These are phyloP conservation scores for Posidonia oceanica DNA, from an alignment of 116 monocot species.

Conservation along the genomic window DNA sequence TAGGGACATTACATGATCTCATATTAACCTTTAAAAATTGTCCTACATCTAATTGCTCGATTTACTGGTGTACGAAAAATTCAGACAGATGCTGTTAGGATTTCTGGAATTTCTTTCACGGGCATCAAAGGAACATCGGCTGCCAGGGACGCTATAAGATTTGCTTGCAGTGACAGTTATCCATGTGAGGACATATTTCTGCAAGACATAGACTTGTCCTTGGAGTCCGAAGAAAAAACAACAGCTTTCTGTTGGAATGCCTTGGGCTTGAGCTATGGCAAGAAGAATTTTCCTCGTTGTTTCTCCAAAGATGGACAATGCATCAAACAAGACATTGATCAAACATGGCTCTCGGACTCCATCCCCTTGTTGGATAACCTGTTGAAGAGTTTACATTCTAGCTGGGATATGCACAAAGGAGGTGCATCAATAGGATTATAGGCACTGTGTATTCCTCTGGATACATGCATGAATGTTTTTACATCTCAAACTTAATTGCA, in stretches of 20 bases:
- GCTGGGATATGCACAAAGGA: background rate
- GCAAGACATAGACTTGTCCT: slow-evolving; percentile 37
- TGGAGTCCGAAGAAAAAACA: slow-evolving; percentile 22
- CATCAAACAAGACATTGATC: background rate
- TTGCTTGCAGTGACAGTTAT: slow-evolving; percentile 56
- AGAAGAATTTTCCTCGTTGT: slow-evolving; percentile 25
- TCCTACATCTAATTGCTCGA: too few species aligned
- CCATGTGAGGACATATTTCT: slow-evolving; percentile 51
- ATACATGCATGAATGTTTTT: background rate
- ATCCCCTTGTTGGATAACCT: background rate
- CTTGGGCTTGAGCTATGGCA: slow-evolving; percentile 29
- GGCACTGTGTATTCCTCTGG: background rate
- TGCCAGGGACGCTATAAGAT: slow-evolving; percentile 32
- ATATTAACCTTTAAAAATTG: background rate
- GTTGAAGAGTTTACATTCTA: background rate
- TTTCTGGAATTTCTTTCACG: slow-evolving; percentile 37
- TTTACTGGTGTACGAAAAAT: slow-evolving; percentile 1
- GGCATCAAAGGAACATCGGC: slow-evolving; percentile 59
- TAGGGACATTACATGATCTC: background rate
- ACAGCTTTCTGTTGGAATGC: slow-evolving; percentile 57
- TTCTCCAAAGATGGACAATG: slow-evolving; percentile 3
- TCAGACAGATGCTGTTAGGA: slow-evolving; percentile 58
- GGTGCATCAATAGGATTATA: too few species aligned
- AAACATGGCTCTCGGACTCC: background rate
- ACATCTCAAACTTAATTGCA: background rate